A percentile compares a stretch with the other conserved stretches of the same genome.
Conservation (phyloP, 768 basidiomycete genomes). For the Boletus tylopilopsis region DNA sequence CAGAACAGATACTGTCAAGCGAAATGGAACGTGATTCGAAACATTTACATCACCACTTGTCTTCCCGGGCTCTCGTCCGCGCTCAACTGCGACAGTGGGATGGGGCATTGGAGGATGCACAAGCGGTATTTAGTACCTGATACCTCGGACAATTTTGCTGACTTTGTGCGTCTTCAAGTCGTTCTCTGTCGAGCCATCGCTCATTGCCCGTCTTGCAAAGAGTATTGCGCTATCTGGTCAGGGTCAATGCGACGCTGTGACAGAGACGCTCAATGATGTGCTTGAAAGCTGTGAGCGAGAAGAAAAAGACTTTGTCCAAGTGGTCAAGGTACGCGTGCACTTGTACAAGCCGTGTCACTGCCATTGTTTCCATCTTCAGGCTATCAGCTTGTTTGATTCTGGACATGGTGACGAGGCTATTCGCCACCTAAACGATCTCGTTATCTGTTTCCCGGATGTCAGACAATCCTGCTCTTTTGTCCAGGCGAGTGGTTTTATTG, state of each 20-base stretch:
- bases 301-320: slow-evolving; percentile 5
- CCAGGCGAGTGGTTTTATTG: slow-evolving; percentile 4
- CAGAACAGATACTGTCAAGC: slow-evolving; percentile 13
- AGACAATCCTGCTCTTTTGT: slow-evolving; percentile 7
- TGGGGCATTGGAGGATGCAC: slow-evolving; percentile 11
- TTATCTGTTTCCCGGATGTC: not conserved
- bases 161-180: slow-evolving; percentile 6
- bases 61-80: slow-evolving; percentile 16
- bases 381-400: slow-evolving; percentile 8
- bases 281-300: not conserved
- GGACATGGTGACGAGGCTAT: slow-evolving; percentile 1
- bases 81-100: slow-evolving; percentile 6
- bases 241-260: not conserved
- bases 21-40: slow-evolving; percentile 5
- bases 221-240: not conserved
- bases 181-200: not conserved
- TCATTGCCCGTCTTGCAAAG: slow-evolving; percentile 9
- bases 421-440: not conserved
- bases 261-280: not conserved
- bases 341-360: not conserved
- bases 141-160: not conserved
- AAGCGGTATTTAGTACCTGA: slow-evolving; percentile 1
- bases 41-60: not conserved
- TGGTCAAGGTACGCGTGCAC: slow-evolving; percentile 11
- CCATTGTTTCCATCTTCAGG: slow-evolving; percentile 2